These are phyloP conservation scores for Parasitella parasitica DNA, from an alignment of 371 early-diverging fungal genomes.

Conservation along the genomic window DNA sequence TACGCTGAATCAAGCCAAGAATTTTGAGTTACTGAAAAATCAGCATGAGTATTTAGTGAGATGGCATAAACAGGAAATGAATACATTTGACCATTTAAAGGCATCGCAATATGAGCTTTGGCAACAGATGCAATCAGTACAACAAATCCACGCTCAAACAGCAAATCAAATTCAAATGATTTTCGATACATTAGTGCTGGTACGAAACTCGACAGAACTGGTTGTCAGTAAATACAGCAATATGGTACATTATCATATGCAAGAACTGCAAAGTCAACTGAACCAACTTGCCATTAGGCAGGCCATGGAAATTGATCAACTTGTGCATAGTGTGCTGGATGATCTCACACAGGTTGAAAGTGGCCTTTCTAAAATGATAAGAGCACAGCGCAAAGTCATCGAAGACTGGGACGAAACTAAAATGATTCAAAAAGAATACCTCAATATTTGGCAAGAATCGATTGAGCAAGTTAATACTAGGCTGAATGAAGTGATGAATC, in stretches of 20 bases:
- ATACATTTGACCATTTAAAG: constrained; percentile 2
- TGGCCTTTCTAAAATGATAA: background rate
- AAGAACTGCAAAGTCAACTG: background rate
- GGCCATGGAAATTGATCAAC: background rate
- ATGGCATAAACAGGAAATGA: constrained; percentile 24
- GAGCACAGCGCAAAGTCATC: background rate
- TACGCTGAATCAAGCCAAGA: constrained; percentile 19
- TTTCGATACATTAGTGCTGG: background rate
- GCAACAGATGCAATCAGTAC: constrained; percentile 3
- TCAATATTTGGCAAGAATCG: background rate
- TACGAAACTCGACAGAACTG: constrained; percentile 7
- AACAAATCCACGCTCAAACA: background rate
- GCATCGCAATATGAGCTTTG: constrained; percentile 1
- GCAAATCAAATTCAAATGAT: constrained; percentile 4
- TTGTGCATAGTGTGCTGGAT: background rate
- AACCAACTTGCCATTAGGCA: background rate
- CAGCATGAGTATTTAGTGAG: constrained; percentile 15
- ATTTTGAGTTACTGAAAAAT: constrained; percentile 13
- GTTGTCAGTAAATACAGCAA: background rate
- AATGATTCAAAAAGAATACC: background rate
- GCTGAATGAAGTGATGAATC: background rate
- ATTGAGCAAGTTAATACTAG: background rate
- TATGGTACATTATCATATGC: background rate
- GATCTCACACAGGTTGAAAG: background rate
- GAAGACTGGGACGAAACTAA: background rate